phyloP scores from a whole-genome alignment of 768 basidiomycete species.

The Lactarius indigo region DNA sequence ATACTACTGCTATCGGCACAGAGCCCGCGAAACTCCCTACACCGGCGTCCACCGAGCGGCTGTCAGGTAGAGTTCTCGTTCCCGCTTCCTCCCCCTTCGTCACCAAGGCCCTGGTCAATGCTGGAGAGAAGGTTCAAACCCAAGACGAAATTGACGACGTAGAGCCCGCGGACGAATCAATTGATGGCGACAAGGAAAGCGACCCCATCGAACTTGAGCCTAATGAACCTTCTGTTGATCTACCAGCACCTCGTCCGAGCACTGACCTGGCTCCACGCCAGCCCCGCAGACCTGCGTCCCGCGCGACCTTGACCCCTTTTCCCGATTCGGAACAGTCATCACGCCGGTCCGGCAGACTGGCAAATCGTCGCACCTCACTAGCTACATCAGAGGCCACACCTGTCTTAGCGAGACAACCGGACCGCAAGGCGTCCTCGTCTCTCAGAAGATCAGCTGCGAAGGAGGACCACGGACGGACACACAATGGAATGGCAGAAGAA shows the following conservation, averaged over 20 bases:
- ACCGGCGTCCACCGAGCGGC: not conserved
- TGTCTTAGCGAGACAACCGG: not conserved
- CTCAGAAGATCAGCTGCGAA: slow-evolving; percentile 4
- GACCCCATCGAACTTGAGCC: slow-evolving; percentile 24
- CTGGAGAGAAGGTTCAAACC: not conserved
- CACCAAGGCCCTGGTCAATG: not conserved
- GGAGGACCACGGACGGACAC: not conserved
- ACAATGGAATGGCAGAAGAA: not conserved
- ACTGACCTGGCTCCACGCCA: not conserved
- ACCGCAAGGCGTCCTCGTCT: not conserved
- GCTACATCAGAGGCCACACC: not conserved
- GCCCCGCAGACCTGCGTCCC: not conserved
- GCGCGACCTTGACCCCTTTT: not conserved
- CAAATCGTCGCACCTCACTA: slow-evolving; percentile 5
- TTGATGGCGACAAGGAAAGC: slow-evolving; percentile 4
- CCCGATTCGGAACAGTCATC: slow-evolving; percentile 3
- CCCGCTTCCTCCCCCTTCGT: slow-evolving; percentile 18
- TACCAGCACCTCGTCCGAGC: not conserved
- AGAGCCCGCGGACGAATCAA: slow-evolving; percentile 12
- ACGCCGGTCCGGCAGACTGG: slow-evolving; percentile 19
- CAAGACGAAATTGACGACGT: slow-evolving; percentile 19
- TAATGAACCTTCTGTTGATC: slow-evolving; percentile 4
- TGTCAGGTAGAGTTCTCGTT: slow-evolving; percentile 13
- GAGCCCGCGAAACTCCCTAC: slow-evolving; percentile 3
- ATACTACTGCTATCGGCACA: slow-evolving; percentile 11